Evolutionary conservation across 2,329 filamentous ascomycete species (phyloP), one percentile per base, ranked within the genome.

Genomic region (Monosporascus sp.): DNA sequence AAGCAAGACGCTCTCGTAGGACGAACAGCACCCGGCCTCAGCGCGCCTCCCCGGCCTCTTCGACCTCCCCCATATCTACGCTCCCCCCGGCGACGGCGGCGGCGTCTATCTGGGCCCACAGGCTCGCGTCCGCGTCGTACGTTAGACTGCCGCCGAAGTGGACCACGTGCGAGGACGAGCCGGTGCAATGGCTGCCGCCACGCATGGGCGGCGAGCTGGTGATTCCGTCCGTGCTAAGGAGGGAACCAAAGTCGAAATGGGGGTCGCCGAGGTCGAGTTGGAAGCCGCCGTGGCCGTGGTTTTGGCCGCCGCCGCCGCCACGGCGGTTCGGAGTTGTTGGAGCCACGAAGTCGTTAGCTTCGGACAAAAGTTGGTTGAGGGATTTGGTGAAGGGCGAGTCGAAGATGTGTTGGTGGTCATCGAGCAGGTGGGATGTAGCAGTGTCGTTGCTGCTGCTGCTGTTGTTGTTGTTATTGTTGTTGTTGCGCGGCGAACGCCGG

Each of bases 351-450:
- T 74, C 66, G 51, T 77, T 74, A 9, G 73, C 74, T 55, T 86
- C 81, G 7, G 79, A 84, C 20, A 89, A 74, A 55, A 89, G 74
- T 60, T 87, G 79, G 58, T 80, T 81, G 37, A 90, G 76, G 22
- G 84, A 61, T 25, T 56, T 55, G 5, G 65, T 60, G 38, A 66
- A 43, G 1, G 64, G 63, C 18, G 63, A 62, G 5, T 60, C 54
- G 20, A 60, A 51, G 24, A 54, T 22, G 35, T 58, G 11, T 41
- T 46, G 22, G 22, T 46, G 48, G 2, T 54, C 54, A 2, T 56
- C 55, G 22, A 67, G 52, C 6, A 61, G 57, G n/a, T 63, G 59
- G 7, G 62, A 61, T 22, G 63, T 35, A 35, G 58, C 24, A 62
- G 50, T 31, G 59, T 7, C 14, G 43, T 15, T 25, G 43, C 14